These are phyloP conservation scores for Pelargonium citronellum DNA, from an alignment of 441 rosid species.

Conservation along the genomic window DNA sequence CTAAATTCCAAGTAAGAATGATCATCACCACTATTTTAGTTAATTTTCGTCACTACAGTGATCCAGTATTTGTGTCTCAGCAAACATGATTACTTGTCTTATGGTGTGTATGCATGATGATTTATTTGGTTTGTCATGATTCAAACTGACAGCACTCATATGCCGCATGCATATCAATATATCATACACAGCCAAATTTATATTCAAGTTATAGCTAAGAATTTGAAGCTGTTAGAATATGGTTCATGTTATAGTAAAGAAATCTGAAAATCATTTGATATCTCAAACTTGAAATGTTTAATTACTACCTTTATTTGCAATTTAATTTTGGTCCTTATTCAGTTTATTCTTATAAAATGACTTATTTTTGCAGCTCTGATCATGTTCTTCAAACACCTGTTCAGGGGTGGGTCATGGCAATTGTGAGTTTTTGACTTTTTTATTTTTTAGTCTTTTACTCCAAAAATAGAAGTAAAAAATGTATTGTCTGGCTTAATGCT, in stretches of 20 bases:
- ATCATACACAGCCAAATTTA: conserved; percentile 2
- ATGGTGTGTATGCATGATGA: conserved; percentile 5
- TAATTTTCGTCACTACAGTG: conserved; percentile 11
- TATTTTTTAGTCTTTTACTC: conserved; percentile 17
- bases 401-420: conserved; percentile 93
- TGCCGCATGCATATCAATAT: conserved; percentile 6
- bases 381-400: conserved; percentile 80
- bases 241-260: background rate
- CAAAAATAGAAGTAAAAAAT: conserved; percentile 14
- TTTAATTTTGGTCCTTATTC: background rate
- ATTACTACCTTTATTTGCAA: background rate
- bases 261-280: background rate
- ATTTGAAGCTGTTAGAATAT: conserved; percentile 6
- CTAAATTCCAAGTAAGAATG: conserved; percentile 68
- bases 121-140: conserved; percentile 1
- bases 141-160: background rate
- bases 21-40: conserved; percentile 12
- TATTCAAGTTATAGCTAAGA: conserved; percentile 1
- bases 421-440: conserved; percentile 48
- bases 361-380: conserved; percentile 59
- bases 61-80: conserved; percentile 7
- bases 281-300: background rate
- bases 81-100: conserved; percentile 11
- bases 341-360: conserved; percentile 13
- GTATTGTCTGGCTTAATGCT: conserved; percentile 3